A percentile compares a stretch with the other conserved stretches of the same genome.
phyloP scores from a whole-genome alignment of 495 filamentous ascomycete genomes.

The Talaromyces nanjingensis region DNA sequence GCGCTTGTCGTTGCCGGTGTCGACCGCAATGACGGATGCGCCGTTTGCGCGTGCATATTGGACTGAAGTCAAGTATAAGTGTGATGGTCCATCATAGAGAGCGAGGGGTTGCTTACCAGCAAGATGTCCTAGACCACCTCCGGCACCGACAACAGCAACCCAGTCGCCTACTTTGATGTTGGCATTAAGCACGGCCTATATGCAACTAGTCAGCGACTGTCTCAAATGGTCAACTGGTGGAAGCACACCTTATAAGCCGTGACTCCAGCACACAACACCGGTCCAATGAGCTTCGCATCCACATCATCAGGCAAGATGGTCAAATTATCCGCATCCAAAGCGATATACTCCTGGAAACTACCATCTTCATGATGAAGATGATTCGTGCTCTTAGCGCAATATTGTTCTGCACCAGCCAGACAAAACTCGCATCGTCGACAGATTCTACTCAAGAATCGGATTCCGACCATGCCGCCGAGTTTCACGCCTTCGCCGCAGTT shows the following conservation, averaged over 20 bases:
- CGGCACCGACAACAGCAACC: conserved; percentile 43
- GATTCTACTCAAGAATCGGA: conserved; percentile 38
- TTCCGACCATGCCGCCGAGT: conserved; percentile 37
- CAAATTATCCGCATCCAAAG: conserved; percentile 39
- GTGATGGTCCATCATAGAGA: background rate
- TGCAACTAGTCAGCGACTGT: background rate
- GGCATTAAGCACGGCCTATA: conserved; percentile 34
- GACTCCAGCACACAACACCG: conserved; percentile 38
- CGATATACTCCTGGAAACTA: conserved; percentile 34
- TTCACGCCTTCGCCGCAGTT: conserved; percentile 21
- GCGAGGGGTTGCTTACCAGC: conserved; percentile 23
- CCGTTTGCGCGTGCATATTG: conserved; percentile 42
- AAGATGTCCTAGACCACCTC: conserved; percentile 42
- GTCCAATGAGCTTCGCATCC: conserved; percentile 35
- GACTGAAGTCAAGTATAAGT: conserved; percentile 19
- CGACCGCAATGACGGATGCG: conserved; percentile 39
- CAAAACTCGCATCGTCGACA: conserved; percentile 44
- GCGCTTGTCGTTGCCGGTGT: conserved; percentile 33
- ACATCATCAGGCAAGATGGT: conserved; percentile 39
- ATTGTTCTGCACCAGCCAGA: conserved; percentile 39
- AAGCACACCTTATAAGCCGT: conserved; percentile 21
- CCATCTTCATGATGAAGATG: conserved; percentile 45
- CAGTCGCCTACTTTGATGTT: conserved; percentile 34
- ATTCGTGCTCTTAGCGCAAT: conserved; percentile 36
- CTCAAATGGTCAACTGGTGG: background rate